Percentiles rank a stretch among this genome's conserved stretches.
Evolutionary conservation across 345 rosid species (phyloP).

Genomic region (Adansonia digitata): DNA sequence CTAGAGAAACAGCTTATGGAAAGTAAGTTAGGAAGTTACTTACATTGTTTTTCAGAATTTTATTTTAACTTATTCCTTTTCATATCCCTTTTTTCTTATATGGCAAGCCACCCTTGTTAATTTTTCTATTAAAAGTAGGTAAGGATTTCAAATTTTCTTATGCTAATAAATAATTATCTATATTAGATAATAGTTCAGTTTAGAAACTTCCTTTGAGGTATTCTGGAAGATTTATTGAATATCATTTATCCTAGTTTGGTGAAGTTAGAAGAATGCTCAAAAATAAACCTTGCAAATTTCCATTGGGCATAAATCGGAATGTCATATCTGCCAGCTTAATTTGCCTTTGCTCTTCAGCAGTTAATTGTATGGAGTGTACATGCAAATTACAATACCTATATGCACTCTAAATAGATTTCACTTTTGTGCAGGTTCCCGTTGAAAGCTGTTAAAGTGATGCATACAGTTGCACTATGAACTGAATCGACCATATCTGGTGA

Average conservation of each 20-base stretch:
- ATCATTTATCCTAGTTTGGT: neutral
- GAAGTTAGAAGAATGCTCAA: neutral
- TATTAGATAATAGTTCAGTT: neutral
- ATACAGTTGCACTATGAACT: conserved; percentile 36
- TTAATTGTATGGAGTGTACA: neutral
- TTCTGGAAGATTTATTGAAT: neutral
- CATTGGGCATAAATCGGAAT: neutral
- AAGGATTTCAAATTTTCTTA: neutral
- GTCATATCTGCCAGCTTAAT: neutral
- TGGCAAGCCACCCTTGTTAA: neutral
- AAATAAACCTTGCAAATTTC: neutral
- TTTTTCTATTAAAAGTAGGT: neutral
- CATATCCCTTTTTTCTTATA: neutral
- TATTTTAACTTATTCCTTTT: neutral
- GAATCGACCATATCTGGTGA: conserved; percentile 83
- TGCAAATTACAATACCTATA: neutral
- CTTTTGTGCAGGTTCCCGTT: conserved; percentile 8
- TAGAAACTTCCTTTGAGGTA: neutral
- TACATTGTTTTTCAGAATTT: neutral
- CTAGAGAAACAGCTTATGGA: conserved; percentile 99
- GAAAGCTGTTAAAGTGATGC: conserved; percentile 52
- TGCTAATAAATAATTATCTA: conserved; percentile 1
- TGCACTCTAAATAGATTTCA: neutral
- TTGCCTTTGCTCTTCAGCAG: neutral
- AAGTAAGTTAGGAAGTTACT: conserved; percentile 46